Base-by-base conservation (phyloP, 2,329 filamentous ascomycete genomes). In the Pyrenochaeta sp. region DNA sequence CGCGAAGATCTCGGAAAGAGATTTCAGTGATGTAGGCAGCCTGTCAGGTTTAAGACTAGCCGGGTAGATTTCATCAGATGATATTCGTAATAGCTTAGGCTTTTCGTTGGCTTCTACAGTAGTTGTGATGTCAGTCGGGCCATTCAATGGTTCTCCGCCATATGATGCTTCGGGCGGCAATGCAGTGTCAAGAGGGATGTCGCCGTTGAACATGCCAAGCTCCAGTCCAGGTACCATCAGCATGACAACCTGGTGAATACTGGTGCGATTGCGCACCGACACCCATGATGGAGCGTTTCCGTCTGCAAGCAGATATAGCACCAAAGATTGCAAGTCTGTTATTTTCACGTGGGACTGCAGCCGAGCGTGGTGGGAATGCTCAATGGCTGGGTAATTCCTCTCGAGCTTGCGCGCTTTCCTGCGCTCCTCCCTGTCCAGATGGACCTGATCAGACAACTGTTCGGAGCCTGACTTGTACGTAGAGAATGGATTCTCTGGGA, bases 151-250 rank as follows among this genome's bases (percentile, higher is more conserved):
- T 40, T 52, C 54, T 24, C 54, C 55, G 39, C 56, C 48, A 34
- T 15, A 30, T 22, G 55, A 27, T 44, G 36, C 8, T 27, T 54
- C 27, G 5, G 60, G 24, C 19, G 45, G 40, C 46, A 55, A 12
- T 22, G 44, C 30, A 37, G 52, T 27, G 13, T 74, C 66, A 22
- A 72, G 54, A 19, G 64, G 39, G 32, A 69, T 56, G 13, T 78
- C 80, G 36, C 86, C 84, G 75, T 90, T 87, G 79, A 98, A 96
- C 91, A 98, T 95, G 61, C 88, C 90, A 70, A 92, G 86, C 73
- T 98, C 94, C 25, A 99, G 80, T 0, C 95, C 95, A 10, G 95
- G 95, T 10, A 97, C 88, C 91, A 97, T 94, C 65, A 99, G 81
- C 40, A 91, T 86, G 30, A 98, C 93, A 30, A 96, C 90, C 79